Base-by-base conservation (phyloP, 148 eudicot species). In the Agrostemma githago region DNA sequence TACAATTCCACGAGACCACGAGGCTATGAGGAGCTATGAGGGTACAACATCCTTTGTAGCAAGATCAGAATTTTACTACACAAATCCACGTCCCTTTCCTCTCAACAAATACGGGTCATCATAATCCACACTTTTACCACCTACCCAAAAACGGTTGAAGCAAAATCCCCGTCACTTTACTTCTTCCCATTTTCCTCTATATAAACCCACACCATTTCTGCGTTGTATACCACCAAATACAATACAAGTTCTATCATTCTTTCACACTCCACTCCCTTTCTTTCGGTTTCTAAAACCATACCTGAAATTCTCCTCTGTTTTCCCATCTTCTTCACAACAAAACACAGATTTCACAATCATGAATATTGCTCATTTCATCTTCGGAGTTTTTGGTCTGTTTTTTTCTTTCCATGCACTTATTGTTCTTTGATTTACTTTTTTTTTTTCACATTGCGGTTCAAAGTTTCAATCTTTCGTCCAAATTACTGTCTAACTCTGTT, bases 311-410 rank as follows among this genome's bases (percentile, higher is more conserved):
- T 19, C 38, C 71, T 63, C 59, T 70, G 51, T n/a, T 39, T 39
- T 41, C 57, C 81, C 51, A 41, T 78, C 62, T 40, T 73, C 53
- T 59, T n/a, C 5, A 68, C 15, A 26, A 44, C 26, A 8, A 65
- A 44, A 21, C 3, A 54, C 21, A 6, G 5, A 5, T 11, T 8
- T 14, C 3, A 66, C 17, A 79, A 73, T 4, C 34, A 75, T 72
- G 82, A 77, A 82, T 71, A 61, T 79, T 59, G 74, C 82, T 43
- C 87, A 84, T 37, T 73, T 77, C 7, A 71, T 84, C 78, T 84
- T 84, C 68, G 87, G 87, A 2, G 69, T 84, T 74, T 84, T 83
- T 14, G 87, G 87, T 84, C 39, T 2, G 78, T 72, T 70, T 42
- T 59, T 16, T 72, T 70, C 6, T 76, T 21, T 65, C 40, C 79